phyloP scores from a whole-genome alignment of 106 monocot species.

The Dioscorea zingiberensis region DNA sequence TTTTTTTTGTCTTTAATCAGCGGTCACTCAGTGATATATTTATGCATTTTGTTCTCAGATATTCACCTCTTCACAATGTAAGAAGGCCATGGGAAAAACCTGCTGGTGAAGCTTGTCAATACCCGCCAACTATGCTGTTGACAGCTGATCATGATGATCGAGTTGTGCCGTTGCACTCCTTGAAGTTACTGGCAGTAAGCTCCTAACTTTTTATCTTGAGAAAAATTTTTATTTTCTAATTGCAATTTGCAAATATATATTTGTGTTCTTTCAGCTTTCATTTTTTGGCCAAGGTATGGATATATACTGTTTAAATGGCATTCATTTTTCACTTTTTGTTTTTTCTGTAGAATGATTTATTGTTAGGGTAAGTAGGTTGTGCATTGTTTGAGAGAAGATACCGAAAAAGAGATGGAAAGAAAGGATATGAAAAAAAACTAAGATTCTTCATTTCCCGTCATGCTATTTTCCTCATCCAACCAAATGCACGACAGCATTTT shows the following conservation, averaged over 20 bases:
- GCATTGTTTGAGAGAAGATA: too few species aligned
- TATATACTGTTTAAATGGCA: too few species aligned
- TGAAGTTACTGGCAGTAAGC: constrained; percentile 95
- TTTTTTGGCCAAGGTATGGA: background rate
- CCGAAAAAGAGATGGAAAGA: too few species aligned
- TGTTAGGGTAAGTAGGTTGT: too few species aligned
- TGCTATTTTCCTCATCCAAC: too few species aligned
- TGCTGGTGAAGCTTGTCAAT: constrained; percentile 39
- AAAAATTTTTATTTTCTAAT: background rate
- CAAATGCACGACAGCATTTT: too few species aligned
- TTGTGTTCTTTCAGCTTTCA: background rate
- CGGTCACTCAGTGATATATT: background rate
- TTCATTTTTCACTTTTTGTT: too few species aligned
- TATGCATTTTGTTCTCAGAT: constrained; percentile 30
- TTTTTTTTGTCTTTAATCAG: background rate
- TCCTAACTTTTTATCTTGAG: background rate
- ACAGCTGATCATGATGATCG: constrained; percentile 99
- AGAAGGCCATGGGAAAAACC: constrained; percentile 70
- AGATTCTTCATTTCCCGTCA: too few species aligned
- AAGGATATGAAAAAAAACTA: too few species aligned
- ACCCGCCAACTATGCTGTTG: constrained; percentile 84
- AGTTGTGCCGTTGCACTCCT: constrained; percentile 87
- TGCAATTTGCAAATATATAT: background rate
- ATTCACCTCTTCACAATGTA: constrained; percentile 98
- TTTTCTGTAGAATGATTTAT: too few species aligned